Percentiles rank a stretch among this genome's conserved stretches.
phyloP scores from a whole-genome alignment of 2,329 filamentous ascomycete genomes.

The Xylariaceae sp. region DNA sequence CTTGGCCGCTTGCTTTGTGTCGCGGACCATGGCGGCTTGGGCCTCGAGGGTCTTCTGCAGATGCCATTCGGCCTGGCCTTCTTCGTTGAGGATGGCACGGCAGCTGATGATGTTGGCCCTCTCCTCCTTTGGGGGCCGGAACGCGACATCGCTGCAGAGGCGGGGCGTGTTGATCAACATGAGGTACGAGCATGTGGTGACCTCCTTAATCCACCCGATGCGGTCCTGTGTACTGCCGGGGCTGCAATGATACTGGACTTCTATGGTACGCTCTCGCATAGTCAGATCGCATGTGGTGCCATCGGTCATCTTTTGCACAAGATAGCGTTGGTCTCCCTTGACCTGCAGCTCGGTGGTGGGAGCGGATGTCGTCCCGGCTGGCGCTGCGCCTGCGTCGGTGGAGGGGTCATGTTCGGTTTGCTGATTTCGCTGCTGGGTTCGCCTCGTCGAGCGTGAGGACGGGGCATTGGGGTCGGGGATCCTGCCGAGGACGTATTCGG shows the following conservation, averaged over 20 bases:
- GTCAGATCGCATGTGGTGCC: constrained; percentile 87
- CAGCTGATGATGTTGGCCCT: constrained; percentile 75
- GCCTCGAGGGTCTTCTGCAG: constrained; percentile 36
- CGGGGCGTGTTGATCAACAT: constrained; percentile 91
- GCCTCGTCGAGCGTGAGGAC: constrained; percentile 21
- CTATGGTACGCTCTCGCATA: constrained; percentile 73
- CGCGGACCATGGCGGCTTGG: constrained; percentile 33
- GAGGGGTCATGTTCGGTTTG: constrained; percentile 15
- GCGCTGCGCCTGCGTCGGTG: constrained; percentile 11
- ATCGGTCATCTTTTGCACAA: constrained; percentile 75
- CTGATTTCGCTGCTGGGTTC: constrained; percentile 17
- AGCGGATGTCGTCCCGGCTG: constrained; percentile 15
- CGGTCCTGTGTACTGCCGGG: constrained; percentile 68
- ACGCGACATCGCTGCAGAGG: constrained; percentile 82
- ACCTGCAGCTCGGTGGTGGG: constrained; percentile 66
- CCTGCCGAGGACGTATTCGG: constrained; percentile 72
- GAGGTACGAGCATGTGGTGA: constrained; percentile 84
- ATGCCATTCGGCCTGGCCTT: constrained; percentile 41
- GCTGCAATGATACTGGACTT: constrained; percentile 78
- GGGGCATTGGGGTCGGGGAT: constrained; percentile 35
- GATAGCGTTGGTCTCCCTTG: constrained; percentile 78
- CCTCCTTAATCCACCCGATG: constrained; percentile 91
- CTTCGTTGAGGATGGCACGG: constrained; percentile 61
- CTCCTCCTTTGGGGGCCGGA: constrained; percentile 74
- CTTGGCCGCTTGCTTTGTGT: constrained; percentile 22